phyloP scores from a whole-genome alignment of 2,329 filamentous ascomycete species.

The Cryphonectria radicalis region DNA sequence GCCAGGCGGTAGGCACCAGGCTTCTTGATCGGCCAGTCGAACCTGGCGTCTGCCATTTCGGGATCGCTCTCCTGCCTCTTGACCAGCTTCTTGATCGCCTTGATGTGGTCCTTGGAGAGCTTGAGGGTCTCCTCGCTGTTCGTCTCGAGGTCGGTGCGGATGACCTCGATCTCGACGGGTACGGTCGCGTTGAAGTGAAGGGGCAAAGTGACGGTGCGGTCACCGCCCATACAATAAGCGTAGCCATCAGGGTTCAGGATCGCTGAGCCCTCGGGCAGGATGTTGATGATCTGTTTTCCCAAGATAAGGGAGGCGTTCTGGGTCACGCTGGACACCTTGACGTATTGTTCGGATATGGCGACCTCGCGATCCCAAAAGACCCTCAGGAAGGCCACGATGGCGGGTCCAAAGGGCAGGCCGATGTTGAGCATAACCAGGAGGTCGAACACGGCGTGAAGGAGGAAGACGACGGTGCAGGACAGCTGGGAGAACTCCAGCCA shows the following conservation, averaged over 20 bases:
- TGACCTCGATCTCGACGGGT: conserved; percentile 85
- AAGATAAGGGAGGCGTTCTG: conserved; percentile 93
- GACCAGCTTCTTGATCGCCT: conserved; percentile 71
- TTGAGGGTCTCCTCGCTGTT: conserved; percentile 79
- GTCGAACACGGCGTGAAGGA: conserved; percentile 73
- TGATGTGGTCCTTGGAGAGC: conserved; percentile 74
- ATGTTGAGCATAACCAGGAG: conserved; percentile 93
- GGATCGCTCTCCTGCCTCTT: conserved; percentile 69
- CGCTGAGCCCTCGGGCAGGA: conserved; percentile 92
- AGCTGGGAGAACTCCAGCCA: conserved; percentile 92
- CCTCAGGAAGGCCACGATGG: conserved; percentile 74
- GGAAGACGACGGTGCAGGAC: conserved; percentile 71
- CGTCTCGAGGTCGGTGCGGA: conserved; percentile 83
- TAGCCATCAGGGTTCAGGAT: conserved; percentile 79
- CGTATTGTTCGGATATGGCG: conserved; percentile 89
- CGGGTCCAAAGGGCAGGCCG: conserved; percentile 74
- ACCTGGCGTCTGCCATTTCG: conserved; percentile 63
- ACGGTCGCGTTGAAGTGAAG: conserved; percentile 93
- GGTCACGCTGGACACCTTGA: conserved; percentile 84
- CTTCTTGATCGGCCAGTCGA: conserved; percentile 79
- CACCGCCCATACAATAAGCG: conserved; percentile 79
- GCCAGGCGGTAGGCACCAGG: conserved; percentile 84
- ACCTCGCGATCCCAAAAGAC: conserved; percentile 91
- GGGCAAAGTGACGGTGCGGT: conserved; percentile 69
- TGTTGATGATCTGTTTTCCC: conserved; percentile 96